These are phyloP conservation scores for Linnemannia exigua DNA, from an alignment of 192 early-diverging fungal species.

Conservation along the genomic window DNA sequence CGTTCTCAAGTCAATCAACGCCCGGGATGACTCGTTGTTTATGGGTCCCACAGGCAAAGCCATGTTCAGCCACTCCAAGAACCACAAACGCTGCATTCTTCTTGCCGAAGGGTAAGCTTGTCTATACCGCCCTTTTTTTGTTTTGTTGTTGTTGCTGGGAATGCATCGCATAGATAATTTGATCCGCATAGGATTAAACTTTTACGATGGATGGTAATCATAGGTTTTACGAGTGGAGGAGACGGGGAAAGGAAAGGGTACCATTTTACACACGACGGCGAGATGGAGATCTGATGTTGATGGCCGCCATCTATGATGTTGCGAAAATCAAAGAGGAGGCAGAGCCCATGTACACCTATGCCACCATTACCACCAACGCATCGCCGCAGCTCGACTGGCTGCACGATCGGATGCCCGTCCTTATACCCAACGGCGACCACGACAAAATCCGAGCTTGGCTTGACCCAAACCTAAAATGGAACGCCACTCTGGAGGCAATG, in stretches of 20 bases:
- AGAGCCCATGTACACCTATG: constrained; percentile 60
- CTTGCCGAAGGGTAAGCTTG: constrained; percentile 63
- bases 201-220: not conserved
- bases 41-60: constrained; percentile 53
- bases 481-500: constrained; percentile 42
- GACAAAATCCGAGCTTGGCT: constrained; percentile 63
- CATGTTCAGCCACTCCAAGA: constrained; percentile 65
- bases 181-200: not conserved
- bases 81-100: constrained; percentile 66
- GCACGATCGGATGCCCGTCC: constrained; percentile 72
- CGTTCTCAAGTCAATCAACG: constrained; percentile 64
- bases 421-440: constrained; percentile 59
- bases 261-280: constrained; percentile 64
- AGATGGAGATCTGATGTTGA: constrained; percentile 64
- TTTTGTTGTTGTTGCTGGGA: not conserved
- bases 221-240: constrained; percentile 73
- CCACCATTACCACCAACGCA: constrained; percentile 66
- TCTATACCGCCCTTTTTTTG: not conserved
- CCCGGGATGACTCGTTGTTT: constrained; percentile 65
- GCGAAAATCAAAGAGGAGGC: constrained; percentile 49
- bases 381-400: constrained; percentile 61
- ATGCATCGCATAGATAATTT: not conserved
- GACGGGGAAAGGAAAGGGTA: constrained; percentile 58
- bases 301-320: constrained; percentile 65
- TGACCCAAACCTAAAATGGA: constrained; percentile 57